Conservation (phyloP, 352 stramenopile genomes). For the Poterioochromonas sp. region DNA sequence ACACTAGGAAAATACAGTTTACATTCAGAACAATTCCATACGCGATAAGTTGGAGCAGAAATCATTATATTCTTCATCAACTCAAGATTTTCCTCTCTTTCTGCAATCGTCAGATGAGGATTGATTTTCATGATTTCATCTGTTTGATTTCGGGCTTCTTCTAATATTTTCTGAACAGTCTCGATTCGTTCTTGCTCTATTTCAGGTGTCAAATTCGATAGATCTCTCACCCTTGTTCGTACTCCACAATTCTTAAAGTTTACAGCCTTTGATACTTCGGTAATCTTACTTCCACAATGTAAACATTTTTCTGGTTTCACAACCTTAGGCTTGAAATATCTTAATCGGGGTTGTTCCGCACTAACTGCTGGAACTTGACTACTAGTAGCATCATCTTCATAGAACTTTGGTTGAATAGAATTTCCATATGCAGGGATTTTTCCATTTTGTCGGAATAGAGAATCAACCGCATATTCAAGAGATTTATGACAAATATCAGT, state of each 20-base stretch:
- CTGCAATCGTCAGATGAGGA: too few relatives aligned
- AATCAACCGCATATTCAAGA: constrained; percentile 2
- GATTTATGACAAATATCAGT: not conserved
- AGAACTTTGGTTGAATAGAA: not conserved
- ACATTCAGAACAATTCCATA: not conserved
- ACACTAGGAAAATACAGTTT: not conserved
- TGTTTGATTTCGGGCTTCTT: not conserved
- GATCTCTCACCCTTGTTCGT: not conserved
- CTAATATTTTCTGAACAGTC: not conserved
- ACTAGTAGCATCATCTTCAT: not conserved
- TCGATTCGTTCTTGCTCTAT: not conserved
- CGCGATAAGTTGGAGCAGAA: not conserved
- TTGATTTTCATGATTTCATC: too few relatives aligned
- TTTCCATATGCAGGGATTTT: constrained; percentile 11
- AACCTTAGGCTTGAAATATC: not conserved
- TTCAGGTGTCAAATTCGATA: too few relatives aligned
- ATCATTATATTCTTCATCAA: too few relatives aligned
- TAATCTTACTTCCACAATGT: not conserved
- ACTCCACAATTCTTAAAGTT: not conserved
- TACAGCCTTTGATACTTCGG: not conserved
- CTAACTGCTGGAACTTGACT: not conserved
- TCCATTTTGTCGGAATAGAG: not conserved
- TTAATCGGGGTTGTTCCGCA: too few relatives aligned
- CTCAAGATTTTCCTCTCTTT: too few relatives aligned
- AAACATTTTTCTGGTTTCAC: not conserved